These are phyloP conservation scores for Wickerhamiella domercqiae DNA, from an alignment of 805 yeast species.

Conservation along the genomic window DNA sequence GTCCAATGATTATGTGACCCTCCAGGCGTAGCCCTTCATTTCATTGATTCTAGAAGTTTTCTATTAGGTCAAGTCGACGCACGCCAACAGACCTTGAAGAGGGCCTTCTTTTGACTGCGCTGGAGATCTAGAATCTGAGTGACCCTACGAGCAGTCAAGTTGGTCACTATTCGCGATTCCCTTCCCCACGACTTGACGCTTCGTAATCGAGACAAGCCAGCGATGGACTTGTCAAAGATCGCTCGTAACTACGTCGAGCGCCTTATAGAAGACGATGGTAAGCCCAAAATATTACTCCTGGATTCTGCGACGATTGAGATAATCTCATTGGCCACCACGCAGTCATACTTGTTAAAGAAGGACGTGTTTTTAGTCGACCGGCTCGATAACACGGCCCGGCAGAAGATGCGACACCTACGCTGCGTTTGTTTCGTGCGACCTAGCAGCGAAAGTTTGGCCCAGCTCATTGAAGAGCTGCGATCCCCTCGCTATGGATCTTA, in stretches of 20 bases:
- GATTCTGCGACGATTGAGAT: conserved; percentile 70
- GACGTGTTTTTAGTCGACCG: conserved; percentile 72
- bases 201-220: too few species aligned
- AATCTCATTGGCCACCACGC: conserved; percentile 80
- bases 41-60: too few species aligned
- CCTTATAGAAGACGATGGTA: conserved; percentile 24
- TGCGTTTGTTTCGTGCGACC: conserved; percentile 75
- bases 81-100: too few species aligned
- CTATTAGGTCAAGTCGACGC: too few species aligned
- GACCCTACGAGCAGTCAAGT: too few species aligned
- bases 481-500: conserved; percentile 70
- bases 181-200: too few species aligned
- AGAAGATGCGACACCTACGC: conserved; percentile 60
- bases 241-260: conserved; percentile 28
- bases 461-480: conserved; percentile 49
- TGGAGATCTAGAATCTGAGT: too few species aligned
- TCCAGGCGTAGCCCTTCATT: too few species aligned
- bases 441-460: conserved; percentile 42
- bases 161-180: too few species aligned
- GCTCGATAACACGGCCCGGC: conserved; percentile 41
- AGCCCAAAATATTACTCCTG: conserved; percentile 58
- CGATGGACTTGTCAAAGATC: conserved; percentile 27
- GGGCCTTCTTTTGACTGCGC: too few species aligned
- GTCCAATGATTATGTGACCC: too few species aligned
- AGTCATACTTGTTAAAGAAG: conserved; percentile 62